phyloP scores from a whole-genome alignment of 257 asterid genomes.

The Fraxinus quadrangulata region DNA sequence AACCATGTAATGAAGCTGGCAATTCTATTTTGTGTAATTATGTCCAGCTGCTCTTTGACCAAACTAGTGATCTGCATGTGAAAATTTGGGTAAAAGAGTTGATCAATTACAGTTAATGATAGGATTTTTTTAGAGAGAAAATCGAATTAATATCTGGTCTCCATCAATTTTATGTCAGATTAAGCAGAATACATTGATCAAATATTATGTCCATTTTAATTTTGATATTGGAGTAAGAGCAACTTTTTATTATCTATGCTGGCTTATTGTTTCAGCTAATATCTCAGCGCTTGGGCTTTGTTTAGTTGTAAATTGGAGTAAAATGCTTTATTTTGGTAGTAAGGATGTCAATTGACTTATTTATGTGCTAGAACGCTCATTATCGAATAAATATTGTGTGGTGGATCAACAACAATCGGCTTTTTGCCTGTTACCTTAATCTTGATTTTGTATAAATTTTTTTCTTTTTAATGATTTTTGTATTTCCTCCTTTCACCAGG shows the following conservation, averaged over 20 bases:
- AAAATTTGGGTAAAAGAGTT: neutral
- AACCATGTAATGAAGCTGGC: constrained; percentile 1
- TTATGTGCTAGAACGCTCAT: neutral
- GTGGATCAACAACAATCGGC: neutral
- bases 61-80: neutral
- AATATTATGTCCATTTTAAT: neutral
- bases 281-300: neutral
- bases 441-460: neutral
- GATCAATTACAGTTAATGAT: constrained; percentile 9
- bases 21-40: neutral
- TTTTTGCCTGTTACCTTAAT: constrained; percentile 8
- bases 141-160: constrained; percentile 5
- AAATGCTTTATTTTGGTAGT: neutral
- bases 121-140: neutral
- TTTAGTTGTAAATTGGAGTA: neutral
- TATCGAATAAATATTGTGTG: neutral
- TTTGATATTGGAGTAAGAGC: neutral
- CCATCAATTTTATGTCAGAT: neutral
- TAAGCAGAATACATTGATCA: neutral
- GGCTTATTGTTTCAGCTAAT: constrained; percentile 8
- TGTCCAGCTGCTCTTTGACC: neutral
- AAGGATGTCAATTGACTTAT: neutral
- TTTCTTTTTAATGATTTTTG: neutral
- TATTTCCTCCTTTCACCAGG: constrained; percentile 44
- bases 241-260: neutral